Percentiles rank a stretch among this genome's conserved stretches.
These are phyloP conservation scores for Garcia nutans DNA, from an alignment of 345 rosid genomes.

Conservation along the genomic window DNA sequence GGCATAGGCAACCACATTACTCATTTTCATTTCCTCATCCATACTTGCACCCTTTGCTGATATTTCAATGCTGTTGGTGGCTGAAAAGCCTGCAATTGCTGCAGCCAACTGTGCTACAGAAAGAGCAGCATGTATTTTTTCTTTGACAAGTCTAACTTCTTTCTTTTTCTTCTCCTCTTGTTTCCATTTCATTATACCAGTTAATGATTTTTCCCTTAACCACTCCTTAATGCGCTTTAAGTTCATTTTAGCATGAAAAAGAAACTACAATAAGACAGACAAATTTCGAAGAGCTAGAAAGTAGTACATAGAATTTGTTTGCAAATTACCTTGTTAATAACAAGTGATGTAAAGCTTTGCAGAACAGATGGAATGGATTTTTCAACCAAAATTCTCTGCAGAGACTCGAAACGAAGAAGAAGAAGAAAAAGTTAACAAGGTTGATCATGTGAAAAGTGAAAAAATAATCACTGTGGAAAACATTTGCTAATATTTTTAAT, in stretches of 20 bases:
- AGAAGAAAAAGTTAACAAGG: no score
- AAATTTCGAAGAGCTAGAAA: not conserved
- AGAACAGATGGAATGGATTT: no score
- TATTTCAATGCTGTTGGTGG: slow-evolving; percentile 1
- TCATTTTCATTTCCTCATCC: not conserved
- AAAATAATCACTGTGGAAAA: no score
- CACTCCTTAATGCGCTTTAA: slow-evolving; percentile 10
- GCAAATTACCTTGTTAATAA: no score
- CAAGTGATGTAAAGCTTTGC: no score
- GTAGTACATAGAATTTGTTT: no score
- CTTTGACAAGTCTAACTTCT: slow-evolving; percentile 3
- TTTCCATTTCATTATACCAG: not conserved
- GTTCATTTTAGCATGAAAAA: not conserved
- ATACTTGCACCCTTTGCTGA: not conserved
- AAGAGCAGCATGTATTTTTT: slow-evolving; percentile 13
- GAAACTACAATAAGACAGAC: not conserved
- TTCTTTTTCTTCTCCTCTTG: slow-evolving; percentile 6
- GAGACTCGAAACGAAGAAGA: no score
- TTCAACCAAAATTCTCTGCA: no score
- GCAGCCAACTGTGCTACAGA: slow-evolving; percentile 12
- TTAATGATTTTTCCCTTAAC: not conserved
- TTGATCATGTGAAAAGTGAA: no score
- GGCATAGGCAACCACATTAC: slow-evolving; percentile 5
- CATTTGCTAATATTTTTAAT: no score
- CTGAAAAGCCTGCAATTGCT: slow-evolving; percentile 8